These are phyloP conservation scores for Endothia cerciana DNA, from an alignment of 2,329 filamentous ascomycete species.

Conservation along the genomic window DNA sequence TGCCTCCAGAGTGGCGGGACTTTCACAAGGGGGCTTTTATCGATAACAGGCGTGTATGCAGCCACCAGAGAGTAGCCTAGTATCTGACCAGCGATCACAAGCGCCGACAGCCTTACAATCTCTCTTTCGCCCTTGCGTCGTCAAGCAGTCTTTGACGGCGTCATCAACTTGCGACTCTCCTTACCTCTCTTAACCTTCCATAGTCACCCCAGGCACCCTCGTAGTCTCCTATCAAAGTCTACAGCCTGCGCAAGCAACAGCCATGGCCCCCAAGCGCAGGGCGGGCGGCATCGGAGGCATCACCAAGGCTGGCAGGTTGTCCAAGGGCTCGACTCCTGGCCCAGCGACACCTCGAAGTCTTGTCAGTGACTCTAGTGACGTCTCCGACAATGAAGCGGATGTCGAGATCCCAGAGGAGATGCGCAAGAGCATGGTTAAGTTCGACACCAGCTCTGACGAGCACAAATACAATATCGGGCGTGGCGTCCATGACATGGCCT, in stretches of 20 bases:
- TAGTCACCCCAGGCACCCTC: neutral
- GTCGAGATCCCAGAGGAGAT: slow-evolving; percentile 59
- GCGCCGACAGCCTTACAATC: neutral
- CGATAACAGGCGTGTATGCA: neutral
- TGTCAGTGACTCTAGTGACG: slow-evolving; percentile 40
- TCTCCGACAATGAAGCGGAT: slow-evolving; percentile 49
- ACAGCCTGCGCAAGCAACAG: slow-evolving; percentile 22
- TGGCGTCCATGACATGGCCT: slow-evolving; percentile 35
- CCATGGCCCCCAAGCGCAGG: slow-evolving; percentile 75
- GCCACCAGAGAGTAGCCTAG: neutral
- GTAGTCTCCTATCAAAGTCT: neutral
- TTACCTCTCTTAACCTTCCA: neutral
- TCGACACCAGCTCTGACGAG: slow-evolving; percentile 58
- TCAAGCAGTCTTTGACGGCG: slow-evolving; percentile 4
- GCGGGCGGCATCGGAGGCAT: slow-evolving; percentile 54
- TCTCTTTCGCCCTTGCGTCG: neutral
- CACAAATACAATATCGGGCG: slow-evolving; percentile 26
- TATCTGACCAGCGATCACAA: neutral
- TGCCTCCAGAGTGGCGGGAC: slow-evolving; percentile 10
- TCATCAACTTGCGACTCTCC: neutral
- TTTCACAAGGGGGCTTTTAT: neutral
- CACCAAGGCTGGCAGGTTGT: slow-evolving; percentile 60
- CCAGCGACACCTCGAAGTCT: slow-evolving; percentile 63
- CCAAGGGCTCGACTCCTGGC: slow-evolving; percentile 63
- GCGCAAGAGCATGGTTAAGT: slow-evolving; percentile 63